Base-by-base conservation (phyloP, 192 early-diverging fungal genomes). In the Funneliformis geosporum region DNA sequence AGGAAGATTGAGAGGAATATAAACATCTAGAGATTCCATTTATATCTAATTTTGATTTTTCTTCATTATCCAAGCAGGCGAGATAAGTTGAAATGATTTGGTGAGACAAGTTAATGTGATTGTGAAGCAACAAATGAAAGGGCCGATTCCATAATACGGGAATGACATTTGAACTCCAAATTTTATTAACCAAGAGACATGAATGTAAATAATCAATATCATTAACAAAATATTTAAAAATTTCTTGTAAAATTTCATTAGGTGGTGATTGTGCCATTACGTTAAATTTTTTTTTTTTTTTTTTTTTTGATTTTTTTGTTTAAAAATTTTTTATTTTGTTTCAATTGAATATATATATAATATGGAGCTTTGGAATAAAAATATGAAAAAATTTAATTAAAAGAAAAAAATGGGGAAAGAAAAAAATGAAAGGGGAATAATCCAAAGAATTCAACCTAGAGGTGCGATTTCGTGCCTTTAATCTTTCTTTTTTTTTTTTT, bases 81-180 rank as follows among this genome's bases (percentile, higher is more conserved):
- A 66, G 33, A 9, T 66, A 66, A 66, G 64, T 66, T 4, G 64
- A 66, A 33, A 66, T 66, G 28, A 66, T 11, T 33, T 66, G 27
- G 33, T 66, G 64, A 66, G 64, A 66, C 16, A 33, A 66, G 33
- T 66, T 21, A 38, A 10, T 33, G 6, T 66, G 28, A 33, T 38
- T 21, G n/a, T 23, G 25, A 9, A 66, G n/a, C 33, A 66, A 66
- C 16, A 66, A 33, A 38, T 66, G 64, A 73, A 73, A 73, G 5
- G 70, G 70, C 9, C 42, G 33, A 47, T 47, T 73, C 70, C 70
- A 73, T 47, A 73, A 47, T 1, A 73, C 9, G 44, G 33, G 70
- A 47, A 73, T 23, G 6, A 40, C 46, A 73, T 73, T 73, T 25
- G n/a, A 16, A 46, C 46, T 25, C 70, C 70, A 73, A 47, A 73